Evolutionary conservation across 192 early-diverging fungal species (phyloP), one percentile per base, ranked within the genome.

Genomic region (Allomyces macrogynus): DNA sequence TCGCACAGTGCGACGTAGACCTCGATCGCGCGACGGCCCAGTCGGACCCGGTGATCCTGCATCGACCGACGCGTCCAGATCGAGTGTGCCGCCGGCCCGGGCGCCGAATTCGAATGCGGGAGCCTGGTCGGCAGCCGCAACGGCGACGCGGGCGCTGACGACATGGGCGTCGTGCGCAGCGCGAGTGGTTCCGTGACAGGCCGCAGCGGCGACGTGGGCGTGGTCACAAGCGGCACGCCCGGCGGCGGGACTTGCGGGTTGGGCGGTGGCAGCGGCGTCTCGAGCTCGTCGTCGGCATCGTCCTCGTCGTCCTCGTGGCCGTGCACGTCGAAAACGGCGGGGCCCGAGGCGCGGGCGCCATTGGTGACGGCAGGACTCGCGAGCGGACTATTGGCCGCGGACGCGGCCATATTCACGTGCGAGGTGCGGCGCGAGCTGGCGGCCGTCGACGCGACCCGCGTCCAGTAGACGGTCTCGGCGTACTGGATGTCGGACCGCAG

Each of bases 1-100:
- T 95, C 91, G 25, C 83, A 84, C 0, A 95, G 76, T 62, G 84
- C 68, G 43, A 93, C 88, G 72, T 88, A 97, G 60, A 93, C 74
- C 63, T 91, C 83, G 60, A 86, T 80, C 0, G 81, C 74, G 68
- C 64, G 65, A 63, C 49, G 49, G 9, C 16, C 49, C 16, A 57
- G 9, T 10, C 49, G 49, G 16, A 57, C 16, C 3, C 49, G 49
- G 3, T 20, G 49, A 14, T 14, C 49, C 20, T 57, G 49, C 49
- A 57, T 57, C 12, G 49, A 57, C 49, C 49, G 49, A 3, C 49
- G 49, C 16, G 49, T n/a, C 49, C 49, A 57, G 16, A 57, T n/a
- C 49, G 49, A 57, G 12, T 57, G 49, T 8, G 32, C 32, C 32
- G 32, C 32, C 0, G 32, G 32, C 32, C 32, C 32, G 12, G 49